Conservation (phyloP, 2,329 filamentous ascomycete genomes). For the Cadophora sp. region DNA sequence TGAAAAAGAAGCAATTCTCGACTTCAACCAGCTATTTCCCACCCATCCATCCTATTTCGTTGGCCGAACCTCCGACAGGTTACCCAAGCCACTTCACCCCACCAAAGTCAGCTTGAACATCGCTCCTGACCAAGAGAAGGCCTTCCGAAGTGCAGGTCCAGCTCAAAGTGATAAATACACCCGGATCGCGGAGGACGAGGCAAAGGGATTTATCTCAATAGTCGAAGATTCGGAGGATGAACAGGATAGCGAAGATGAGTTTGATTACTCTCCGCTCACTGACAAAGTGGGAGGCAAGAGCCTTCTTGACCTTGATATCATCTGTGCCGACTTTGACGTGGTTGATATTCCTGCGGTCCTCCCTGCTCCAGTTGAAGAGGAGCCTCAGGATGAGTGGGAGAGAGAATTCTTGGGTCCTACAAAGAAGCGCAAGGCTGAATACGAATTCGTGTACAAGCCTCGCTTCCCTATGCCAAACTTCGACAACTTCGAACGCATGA, state of each 20-base stretch:
- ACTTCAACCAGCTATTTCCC: conserved; percentile 84
- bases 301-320: conserved; percentile 80
- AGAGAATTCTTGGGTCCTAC: conserved; percentile 59
- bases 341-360: conserved; percentile 37
- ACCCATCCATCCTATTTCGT: conserved; percentile 80
- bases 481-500: conserved; percentile 79
- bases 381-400: conserved; percentile 67
- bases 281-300: conserved; percentile 78
- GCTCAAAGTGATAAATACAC: conserved; percentile 60
- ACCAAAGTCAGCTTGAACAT: conserved; percentile 90
- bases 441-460: conserved; percentile 64
- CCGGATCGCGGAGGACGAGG: conserved; percentile 59
- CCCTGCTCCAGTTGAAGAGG: conserved; percentile 38
- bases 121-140: conserved; percentile 83
- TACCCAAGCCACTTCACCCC: conserved; percentile 81
- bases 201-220: conserved; percentile 55
- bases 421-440: conserved; percentile 70
- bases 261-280: conserved; percentile 60
- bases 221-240: conserved; percentile 50
- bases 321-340: conserved; percentile 84
- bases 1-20: conserved; percentile 74
- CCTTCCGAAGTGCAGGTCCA: conserved; percentile 77
- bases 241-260: conserved; percentile 53
- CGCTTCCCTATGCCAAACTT: conserved; percentile 73
- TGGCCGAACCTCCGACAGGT: conserved; percentile 79